Base-by-base conservation (phyloP, 2,329 filamentous ascomycete species). In the Colletotrichum chlorophyti region DNA sequence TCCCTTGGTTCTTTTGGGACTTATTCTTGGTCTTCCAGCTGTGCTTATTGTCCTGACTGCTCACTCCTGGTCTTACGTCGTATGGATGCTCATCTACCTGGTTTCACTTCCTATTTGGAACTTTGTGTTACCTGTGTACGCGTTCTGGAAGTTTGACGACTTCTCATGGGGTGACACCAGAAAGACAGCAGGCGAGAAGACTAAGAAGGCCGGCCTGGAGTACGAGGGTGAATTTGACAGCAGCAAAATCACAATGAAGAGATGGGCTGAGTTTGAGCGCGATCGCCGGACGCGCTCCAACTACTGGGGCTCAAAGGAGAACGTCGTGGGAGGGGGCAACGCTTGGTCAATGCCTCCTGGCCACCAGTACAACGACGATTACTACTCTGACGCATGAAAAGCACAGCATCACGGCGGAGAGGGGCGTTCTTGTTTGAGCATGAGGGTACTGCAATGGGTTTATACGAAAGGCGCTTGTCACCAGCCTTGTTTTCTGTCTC, bases 101-200 rank as follows among this genome's bases (percentile, higher is more conserved):
- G 51, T 93, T 41, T 97, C 95, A 1, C 86, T 99, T 2, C 96
- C 96, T 1, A 84, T 99, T 57, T 99, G 95, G 95, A 99, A 99
- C 76, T 97, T 99, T 72, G 83, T 99, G 32, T 86, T 99, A 8
- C 95, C 95, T 0, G 86, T 86, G 7, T 99, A 99, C 72, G 90
- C 95, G 3, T 99, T 94, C 81, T 99, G 95, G 95, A 98, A 99
- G 78, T 99, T 99, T 72, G 95, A 99, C 73, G 95, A 99, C 79
- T 99, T 99, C 81, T 96, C 91, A 55, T 99, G 95, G 95, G 95
- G 95, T 69, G 96, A 99, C 64, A 99, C 95, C 53, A 87, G 95
- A 62, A 96, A 98, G 85, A 97, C 94, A 35, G 91, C 89, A 0
- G 93, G 93, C 24, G 94, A 97, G 70, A 91, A 90, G 78, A 89